Conservation (phyloP, 192 early-diverging fungal species). For the Coemansia sp. region DNA sequence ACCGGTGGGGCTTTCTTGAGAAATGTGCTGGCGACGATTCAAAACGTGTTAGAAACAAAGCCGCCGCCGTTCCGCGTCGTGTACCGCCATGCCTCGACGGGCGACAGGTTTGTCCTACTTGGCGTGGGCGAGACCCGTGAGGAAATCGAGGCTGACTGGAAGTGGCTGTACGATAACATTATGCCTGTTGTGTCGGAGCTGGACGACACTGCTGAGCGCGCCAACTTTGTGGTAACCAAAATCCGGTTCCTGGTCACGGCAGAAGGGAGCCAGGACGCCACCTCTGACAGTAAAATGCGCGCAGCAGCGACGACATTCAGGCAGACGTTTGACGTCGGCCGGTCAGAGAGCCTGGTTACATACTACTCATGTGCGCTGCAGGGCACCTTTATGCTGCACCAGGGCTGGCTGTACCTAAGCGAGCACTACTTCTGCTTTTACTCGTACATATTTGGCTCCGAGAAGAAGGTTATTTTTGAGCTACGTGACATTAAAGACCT, state of each 20-base stretch:
- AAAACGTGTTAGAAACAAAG: conserved; percentile 93
- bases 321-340: conserved; percentile 77
- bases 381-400: conserved; percentile 70
- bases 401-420: conserved; percentile 97
- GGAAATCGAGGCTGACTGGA: conserved; percentile 85
- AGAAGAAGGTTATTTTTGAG: conserved; percentile 87
- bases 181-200: conserved; percentile 64
- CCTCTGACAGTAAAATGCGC: conserved; percentile 80
- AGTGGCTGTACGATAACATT: conserved; percentile 80
- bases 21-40: conserved; percentile 81
- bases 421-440: conserved; percentile 93
- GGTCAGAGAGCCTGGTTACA: conserved; percentile 83
- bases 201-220: conserved; percentile 73
- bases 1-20: conserved; percentile 56
- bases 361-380: conserved; percentile 94
- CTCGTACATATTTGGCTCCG: conserved; percentile 86
- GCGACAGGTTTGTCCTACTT: conserved; percentile 68
- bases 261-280: conserved; percentile 61
- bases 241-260: conserved; percentile 81
- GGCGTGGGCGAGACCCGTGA: conserved; percentile 79
- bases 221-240: conserved; percentile 85
- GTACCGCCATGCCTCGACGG: conserved; percentile 57
- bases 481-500: conserved; percentile 90
- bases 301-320: conserved; percentile 83
- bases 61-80: conserved; percentile 88